phyloP scores from a whole-genome alignment of 176 grass and related monocot genomes.

The Hyparrhenia diplandra region DNA sequence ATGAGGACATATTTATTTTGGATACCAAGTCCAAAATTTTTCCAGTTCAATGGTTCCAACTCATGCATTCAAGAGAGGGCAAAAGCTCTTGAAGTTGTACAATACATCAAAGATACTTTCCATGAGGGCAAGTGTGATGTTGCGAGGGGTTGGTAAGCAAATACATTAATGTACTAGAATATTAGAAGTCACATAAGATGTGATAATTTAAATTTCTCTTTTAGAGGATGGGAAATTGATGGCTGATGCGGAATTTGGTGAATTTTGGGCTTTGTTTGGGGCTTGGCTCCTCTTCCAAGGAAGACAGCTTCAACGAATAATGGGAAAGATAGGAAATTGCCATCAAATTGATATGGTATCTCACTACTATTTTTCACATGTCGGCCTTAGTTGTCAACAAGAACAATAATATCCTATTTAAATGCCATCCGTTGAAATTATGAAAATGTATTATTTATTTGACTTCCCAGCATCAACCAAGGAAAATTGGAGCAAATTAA shows the following conservation, averaged over 20 bases:
- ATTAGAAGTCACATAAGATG: background rate
- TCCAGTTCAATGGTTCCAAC: conserved; percentile 93
- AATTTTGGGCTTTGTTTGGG: conserved; percentile 99
- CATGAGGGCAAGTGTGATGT: conserved; percentile 90
- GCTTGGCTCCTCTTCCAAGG: conserved; percentile 93
- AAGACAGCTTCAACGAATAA: conserved; percentile 49
- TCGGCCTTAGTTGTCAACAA: background rate
- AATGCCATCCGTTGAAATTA: conserved; percentile 19
- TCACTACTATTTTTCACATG: background rate
- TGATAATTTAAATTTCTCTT: conserved; percentile 22
- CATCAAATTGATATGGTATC: conserved; percentile 74
- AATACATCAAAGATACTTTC: conserved; percentile 94
- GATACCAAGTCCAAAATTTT: conserved; percentile 97
- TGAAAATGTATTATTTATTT: conserved; percentile 8
- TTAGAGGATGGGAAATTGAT: conserved; percentile 95
- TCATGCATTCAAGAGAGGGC: conserved; percentile 98
- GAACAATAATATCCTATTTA: conserved; percentile 7
- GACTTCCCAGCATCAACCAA: conserved; percentile 55
- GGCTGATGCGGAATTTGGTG: conserved; percentile 91
- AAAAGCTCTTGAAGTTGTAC: conserved; percentile 96
- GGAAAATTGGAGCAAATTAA: conserved; percentile 49
- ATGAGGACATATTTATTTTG: conserved; percentile 95
- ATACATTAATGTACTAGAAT: background rate
- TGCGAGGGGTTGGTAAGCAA: conserved; percentile 80
- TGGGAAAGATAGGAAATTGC: conserved; percentile 29